Evolutionary conservation across 1,139 yeast genomes (phyloP).

Genomic region (Pichia kudriavzevii): DNA sequence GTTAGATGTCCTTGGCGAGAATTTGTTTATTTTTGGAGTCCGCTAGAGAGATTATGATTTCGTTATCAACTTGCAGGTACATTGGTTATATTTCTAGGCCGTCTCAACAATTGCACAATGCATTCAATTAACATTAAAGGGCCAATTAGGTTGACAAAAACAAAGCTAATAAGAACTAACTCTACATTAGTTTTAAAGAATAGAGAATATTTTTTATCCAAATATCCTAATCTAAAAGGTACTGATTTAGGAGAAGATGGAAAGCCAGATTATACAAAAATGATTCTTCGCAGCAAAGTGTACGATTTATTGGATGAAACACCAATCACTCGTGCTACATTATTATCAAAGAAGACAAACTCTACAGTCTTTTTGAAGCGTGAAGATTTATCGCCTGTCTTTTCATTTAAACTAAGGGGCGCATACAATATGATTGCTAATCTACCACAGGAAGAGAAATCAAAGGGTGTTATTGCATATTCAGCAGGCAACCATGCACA

Average conservation of each 20-base stretch:
- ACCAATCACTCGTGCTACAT: constrained; percentile 71
- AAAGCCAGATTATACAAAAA: constrained; percentile 87
- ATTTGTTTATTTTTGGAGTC: no score
- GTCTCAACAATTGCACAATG: no score
- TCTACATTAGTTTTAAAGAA: no score
- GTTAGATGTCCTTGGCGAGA: no score
- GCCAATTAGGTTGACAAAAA: no score
- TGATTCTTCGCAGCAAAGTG: constrained; percentile 84
- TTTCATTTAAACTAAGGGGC: constrained; percentile 91
- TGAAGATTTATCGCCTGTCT: constrained; percentile 90
- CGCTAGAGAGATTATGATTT: no score
- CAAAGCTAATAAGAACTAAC: no score
- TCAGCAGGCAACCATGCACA: constrained; percentile 99
- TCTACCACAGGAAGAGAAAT: constrained; percentile 55
- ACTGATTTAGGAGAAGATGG: constrained; percentile 52
- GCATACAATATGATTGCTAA: constrained; percentile 96
- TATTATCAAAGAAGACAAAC: constrained; percentile 64
- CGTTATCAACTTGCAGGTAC: no score
- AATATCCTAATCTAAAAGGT: constrained; percentile 43
- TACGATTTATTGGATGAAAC: constrained; percentile 92
- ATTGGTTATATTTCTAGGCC: no score
- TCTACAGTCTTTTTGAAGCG: constrained; percentile 73
- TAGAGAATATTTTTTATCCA: constrained; percentile 15
- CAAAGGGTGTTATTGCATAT: constrained; percentile 92
- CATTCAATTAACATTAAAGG: no score